Evolutionary conservation across 495 filamentous ascomycete species (phyloP).

Genomic region (Rhypophila decipiens): DNA sequence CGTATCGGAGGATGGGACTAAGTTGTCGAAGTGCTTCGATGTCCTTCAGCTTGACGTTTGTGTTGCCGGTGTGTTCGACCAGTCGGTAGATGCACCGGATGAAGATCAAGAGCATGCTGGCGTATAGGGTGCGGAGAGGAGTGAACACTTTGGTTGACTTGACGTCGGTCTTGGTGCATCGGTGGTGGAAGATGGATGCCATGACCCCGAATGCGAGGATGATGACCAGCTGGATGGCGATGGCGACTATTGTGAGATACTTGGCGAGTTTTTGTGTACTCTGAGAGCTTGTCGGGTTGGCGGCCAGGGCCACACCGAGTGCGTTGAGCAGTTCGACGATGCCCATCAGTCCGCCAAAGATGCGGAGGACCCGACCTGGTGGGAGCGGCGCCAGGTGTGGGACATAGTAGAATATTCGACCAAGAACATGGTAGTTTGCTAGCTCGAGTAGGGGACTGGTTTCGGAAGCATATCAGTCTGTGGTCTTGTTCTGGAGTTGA

Average conservation of each 20-base stretch:
- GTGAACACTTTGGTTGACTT: slow-evolving; percentile 5
- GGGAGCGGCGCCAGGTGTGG: slow-evolving; percentile 26
- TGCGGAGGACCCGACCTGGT: slow-evolving; percentile 18
- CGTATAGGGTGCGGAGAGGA: slow-evolving; percentile 20
- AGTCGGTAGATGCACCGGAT: slow-evolving; percentile 26
- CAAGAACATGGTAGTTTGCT: slow-evolving; percentile 35
- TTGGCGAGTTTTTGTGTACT: slow-evolving; percentile 13
- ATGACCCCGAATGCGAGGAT: slow-evolving; percentile 21
- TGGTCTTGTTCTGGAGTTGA: background rate
- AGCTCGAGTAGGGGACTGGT: slow-evolving; percentile 32
- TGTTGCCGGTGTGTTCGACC: slow-evolving; percentile 26
- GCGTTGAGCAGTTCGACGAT: slow-evolving; percentile 28
- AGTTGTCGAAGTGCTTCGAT: slow-evolving; percentile 14
- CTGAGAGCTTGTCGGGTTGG: slow-evolving; percentile 16
- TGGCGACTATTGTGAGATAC: slow-evolving; percentile 19
- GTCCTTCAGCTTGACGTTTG: slow-evolving; percentile 10
- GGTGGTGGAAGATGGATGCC: slow-evolving; percentile 25
- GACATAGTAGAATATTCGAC: slow-evolving; percentile 29
- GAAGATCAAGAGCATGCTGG: slow-evolving; percentile 26
- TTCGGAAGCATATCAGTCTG: background rate
- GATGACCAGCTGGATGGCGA: slow-evolving; percentile 25
- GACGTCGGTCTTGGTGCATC: slow-evolving; percentile 15
- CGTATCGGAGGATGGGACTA: slow-evolving; percentile 26
- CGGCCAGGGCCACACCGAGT: slow-evolving; percentile 20
- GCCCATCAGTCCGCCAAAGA: slow-evolving; percentile 23